These are phyloP conservation scores for Papilionanthe hybrid DNA, from an alignment of 116 monocot species.

Conservation along the genomic window DNA sequence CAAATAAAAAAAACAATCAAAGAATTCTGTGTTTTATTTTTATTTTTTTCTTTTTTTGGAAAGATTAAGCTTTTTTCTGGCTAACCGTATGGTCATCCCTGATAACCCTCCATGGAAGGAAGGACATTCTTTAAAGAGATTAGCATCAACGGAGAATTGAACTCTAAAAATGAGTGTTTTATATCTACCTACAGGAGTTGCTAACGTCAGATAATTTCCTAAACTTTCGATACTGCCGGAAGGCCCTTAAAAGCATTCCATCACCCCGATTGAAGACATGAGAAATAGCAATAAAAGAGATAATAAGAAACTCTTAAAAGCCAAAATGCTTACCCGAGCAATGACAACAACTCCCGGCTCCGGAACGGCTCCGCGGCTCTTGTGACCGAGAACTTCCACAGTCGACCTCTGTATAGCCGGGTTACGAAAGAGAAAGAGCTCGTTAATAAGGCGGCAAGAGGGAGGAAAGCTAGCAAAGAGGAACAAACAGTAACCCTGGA, in stretches of 20 bases:
- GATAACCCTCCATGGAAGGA: not conserved
- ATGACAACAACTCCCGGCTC: constrained; percentile 74
- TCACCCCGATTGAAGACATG: not conserved
- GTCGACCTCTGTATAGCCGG: constrained; percentile 40
- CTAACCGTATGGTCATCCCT: too few relatives aligned
- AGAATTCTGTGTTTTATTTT: too few relatives aligned
- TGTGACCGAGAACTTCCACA: constrained; percentile 76
- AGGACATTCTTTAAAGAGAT: not conserved
- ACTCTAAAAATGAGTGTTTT: not conserved
- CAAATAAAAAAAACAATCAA: too few relatives aligned
- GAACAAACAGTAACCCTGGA: not conserved
- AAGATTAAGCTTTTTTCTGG: too few relatives aligned
- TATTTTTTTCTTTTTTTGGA: too few relatives aligned
- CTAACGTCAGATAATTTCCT: not conserved
- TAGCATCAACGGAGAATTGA: not conserved
- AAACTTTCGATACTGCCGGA: not conserved
- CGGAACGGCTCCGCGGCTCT: constrained; percentile 78
- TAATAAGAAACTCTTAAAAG: not conserved
- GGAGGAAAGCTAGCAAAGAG: not conserved
- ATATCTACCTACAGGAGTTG: not conserved
- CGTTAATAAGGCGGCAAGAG: not conserved
- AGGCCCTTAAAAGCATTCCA: not conserved
- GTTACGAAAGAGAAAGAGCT: not conserved
- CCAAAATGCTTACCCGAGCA: constrained; percentile 51
- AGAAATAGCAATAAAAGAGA: not conserved